Percentiles rank a stretch among this genome's conserved stretches.
Evolutionary conservation across 2,329 filamentous ascomycete genomes (phyloP).

Genomic region (Xylaria hypoxylon): DNA sequence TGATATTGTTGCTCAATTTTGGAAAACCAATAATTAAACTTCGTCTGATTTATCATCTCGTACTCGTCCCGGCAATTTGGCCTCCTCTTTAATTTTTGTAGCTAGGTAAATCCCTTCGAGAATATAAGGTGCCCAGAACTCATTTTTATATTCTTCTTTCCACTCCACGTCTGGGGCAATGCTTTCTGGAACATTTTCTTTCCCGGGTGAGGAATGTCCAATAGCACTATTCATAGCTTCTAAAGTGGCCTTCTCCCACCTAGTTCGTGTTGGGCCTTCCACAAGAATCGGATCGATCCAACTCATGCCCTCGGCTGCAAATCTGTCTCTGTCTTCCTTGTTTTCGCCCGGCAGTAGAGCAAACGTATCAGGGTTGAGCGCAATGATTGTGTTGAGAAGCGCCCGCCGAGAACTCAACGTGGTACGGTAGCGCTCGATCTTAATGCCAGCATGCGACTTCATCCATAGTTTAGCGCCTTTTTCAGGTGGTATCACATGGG

Average conservation of each 20-base stretch:
- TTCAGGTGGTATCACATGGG: constrained; percentile 1
- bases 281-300: constrained; percentile 24
- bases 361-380: constrained; percentile 24
- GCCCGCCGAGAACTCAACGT: constrained; percentile 8
- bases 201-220: no score
- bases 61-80: no score
- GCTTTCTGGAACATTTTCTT: no score
- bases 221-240: no score
- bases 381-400: constrained; percentile 23
- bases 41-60: no score
- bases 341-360: neutral
- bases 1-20: no score
- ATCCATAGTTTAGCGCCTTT: constrained; percentile 5
- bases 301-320: neutral
- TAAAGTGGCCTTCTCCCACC: constrained; percentile 21
- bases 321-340: neutral
- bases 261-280: neutral
- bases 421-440: constrained; percentile 1
- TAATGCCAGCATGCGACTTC: neutral
- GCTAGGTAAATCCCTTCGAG: no score
- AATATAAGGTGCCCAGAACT: no score
- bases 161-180: no score
- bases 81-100: no score
- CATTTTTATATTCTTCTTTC: no score
- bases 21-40: no score